Evolutionary conservation across 2,329 filamentous ascomycete genomes (phyloP).

Genomic region (Fonsecaea monophora): DNA sequence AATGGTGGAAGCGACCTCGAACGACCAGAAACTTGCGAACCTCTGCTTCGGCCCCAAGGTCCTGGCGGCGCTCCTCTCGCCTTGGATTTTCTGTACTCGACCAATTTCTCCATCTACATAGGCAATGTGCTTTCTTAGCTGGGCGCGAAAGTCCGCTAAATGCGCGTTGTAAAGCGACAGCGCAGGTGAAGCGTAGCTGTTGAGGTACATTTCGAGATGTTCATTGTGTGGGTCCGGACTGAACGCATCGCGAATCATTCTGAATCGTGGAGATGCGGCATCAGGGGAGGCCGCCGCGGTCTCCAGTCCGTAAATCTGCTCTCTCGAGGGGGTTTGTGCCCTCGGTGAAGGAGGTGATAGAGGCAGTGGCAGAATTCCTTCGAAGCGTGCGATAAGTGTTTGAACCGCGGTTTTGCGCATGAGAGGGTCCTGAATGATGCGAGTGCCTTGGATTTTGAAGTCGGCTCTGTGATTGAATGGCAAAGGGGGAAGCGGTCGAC

Average conservation of each 20-base stretch:
- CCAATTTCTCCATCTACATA: slow-evolving; percentile 19
- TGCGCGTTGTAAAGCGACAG: slow-evolving; percentile 28
- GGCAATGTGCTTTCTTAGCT: slow-evolving; percentile 26
- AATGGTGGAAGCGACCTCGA: slow-evolving; percentile 7
- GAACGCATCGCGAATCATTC: slow-evolving; percentile 34
- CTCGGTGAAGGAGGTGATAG: slow-evolving; percentile 6
- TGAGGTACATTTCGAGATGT: slow-evolving; percentile 30
- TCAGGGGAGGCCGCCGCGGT: slow-evolving; percentile 1
- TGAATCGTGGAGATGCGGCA: slow-evolving; percentile 31
- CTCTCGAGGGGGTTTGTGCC: slow-evolving; percentile 1
- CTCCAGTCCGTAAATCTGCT: not conserved
- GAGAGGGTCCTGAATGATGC: slow-evolving; percentile 30
- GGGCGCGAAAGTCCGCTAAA: slow-evolving; percentile 27
- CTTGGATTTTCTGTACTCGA: slow-evolving; percentile 23
- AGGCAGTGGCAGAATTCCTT: slow-evolving; percentile 31
- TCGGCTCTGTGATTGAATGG: slow-evolving; percentile 34
- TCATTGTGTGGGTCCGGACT: slow-evolving; percentile 29
- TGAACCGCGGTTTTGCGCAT: slow-evolving; percentile 37
- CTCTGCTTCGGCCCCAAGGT: slow-evolving; percentile 24
- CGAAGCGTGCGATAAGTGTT: slow-evolving; percentile 37
- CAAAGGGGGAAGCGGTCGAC: slow-evolving; percentile 33
- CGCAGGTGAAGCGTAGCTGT: slow-evolving; percentile 6
- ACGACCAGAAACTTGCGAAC: slow-evolving; percentile 35
- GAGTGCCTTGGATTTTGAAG: slow-evolving; percentile 32
- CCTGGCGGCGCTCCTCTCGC: slow-evolving; percentile 21